Percentiles rank a stretch among this genome's conserved stretches.
These are phyloP conservation scores for Plectosphaerella plurivora DNA, from an alignment of 2,329 filamentous ascomycete genomes.

Conservation along the genomic window DNA sequence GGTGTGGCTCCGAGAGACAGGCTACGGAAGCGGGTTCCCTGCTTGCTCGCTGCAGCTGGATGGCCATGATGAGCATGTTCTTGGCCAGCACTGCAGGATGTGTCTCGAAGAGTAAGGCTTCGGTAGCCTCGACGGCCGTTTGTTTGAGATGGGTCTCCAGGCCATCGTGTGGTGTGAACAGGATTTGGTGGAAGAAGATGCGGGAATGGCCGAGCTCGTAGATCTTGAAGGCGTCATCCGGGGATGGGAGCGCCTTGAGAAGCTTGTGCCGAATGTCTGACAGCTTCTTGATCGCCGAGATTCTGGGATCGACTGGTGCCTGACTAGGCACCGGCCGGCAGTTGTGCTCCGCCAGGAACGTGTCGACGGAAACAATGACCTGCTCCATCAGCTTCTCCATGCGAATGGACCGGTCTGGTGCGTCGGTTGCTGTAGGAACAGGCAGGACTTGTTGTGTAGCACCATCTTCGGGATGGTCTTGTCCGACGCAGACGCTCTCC, in stretches of 20 bases:
- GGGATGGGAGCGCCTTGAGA: conserved; percentile 13
- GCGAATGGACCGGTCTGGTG: conserved; percentile 24
- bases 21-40: too few species aligned
- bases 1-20: conserved; percentile 18
- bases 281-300: background rate
- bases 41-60: background rate
- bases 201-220: conserved; percentile 5
- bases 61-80: background rate
- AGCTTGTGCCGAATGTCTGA: conserved; percentile 9
- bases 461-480: background rate
- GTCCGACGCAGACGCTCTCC: background rate
- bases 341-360: background rate
- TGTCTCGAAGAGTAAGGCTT: background rate
- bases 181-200: conserved; percentile 17
- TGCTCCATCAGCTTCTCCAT: conserved; percentile 30
- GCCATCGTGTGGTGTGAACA: conserved; percentile 16
- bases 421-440: background rate
- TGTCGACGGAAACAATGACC: conserved; percentile 7
- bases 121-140: background rate
- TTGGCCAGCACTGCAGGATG: background rate
- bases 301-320: too few species aligned
- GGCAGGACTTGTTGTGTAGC: background rate
- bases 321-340: too few species aligned
- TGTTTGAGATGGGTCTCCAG: background rate
- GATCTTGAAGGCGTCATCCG: conserved; percentile 11